These are phyloP conservation scores for Heterococcus sp. DNA, from an alignment of 108 stramenopile species.

Conservation along the genomic window DNA sequence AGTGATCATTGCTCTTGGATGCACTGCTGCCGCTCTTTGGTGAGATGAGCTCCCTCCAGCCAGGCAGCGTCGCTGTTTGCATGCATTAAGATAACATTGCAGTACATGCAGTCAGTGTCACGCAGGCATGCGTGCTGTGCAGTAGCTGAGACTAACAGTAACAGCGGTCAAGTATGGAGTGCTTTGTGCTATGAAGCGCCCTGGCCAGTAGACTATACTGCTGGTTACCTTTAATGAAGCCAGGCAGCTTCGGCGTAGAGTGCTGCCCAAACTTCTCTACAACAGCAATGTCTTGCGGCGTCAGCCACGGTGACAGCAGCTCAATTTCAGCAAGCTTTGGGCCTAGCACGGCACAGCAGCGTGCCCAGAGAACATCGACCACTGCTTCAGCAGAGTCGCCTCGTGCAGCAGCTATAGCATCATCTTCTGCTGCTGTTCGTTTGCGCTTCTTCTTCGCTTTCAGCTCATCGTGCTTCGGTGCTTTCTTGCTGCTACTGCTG, in stretches of 20 bases:
- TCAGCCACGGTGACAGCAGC: conserved; percentile 17
- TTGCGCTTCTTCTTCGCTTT: conserved; percentile 10
- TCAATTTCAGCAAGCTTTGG: conserved; percentile 27
- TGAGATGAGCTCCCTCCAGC: not conserved
- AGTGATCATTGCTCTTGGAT: too few relatives aligned
- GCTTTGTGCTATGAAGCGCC: too few relatives aligned
- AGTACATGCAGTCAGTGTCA: too few relatives aligned
- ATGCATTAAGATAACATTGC: too few relatives aligned
- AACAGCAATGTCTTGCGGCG: not conserved
- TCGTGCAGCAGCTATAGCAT: not conserved
- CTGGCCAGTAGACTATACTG: too few relatives aligned
- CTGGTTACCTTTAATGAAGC: conserved; percentile 43
- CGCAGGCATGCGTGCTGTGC: too few relatives aligned
- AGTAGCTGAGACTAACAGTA: too few relatives aligned
- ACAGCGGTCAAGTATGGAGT: too few relatives aligned
- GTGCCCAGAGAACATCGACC: conserved; percentile 18
- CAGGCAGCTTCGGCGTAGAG: conserved; percentile 23
- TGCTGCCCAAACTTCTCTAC: conserved; percentile 34
- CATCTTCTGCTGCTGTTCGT: not conserved
- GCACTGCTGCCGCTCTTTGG: conserved; percentile 21
- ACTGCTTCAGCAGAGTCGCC: conserved; percentile 8
- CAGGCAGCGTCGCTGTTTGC: not conserved
- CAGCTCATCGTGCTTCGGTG: too few relatives aligned
- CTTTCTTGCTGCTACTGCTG: too few relatives aligned
- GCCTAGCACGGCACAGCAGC: conserved; percentile 29